Conservation (phyloP, 192 early-diverging fungal species). For the Coemansia sp. region DNA sequence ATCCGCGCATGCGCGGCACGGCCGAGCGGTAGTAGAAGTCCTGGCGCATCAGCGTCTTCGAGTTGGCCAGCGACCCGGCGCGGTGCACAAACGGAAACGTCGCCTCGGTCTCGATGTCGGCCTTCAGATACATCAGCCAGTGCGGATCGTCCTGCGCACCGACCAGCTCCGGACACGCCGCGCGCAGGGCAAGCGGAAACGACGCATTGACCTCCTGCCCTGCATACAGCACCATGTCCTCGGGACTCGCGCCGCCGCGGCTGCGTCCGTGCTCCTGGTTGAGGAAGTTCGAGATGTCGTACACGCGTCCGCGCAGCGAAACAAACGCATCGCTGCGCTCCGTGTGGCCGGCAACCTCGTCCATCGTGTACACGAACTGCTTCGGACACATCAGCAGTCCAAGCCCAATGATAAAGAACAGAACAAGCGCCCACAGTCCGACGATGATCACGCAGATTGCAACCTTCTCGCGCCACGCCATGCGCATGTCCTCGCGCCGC, state of each 20-base stretch:
- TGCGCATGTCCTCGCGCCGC: conserved; percentile 87
- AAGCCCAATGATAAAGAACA: conserved; percentile 89
- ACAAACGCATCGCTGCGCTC: conserved; percentile 61
- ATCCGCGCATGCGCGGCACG: conserved; percentile 50
- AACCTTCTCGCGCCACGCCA: conserved; percentile 96
- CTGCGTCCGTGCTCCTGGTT: conserved; percentile 60
- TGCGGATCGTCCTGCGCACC: conserved; percentile 27
- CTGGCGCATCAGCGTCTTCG: conserved; percentile 41
- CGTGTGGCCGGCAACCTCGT: conserved; percentile 63
- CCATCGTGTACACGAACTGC: conserved; percentile 60
- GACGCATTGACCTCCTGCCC: conserved; percentile 67
- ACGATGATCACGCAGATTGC: conserved; percentile 83
- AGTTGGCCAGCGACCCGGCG: conserved; percentile 44
- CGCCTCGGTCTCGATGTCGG: conserved; percentile 25
- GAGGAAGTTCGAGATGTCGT: conserved; percentile 67
- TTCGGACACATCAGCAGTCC: conserved; percentile 83
- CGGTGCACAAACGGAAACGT: conserved; percentile 31
- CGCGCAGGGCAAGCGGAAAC: conserved; percentile 61
- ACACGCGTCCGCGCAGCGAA: conserved; percentile 66
- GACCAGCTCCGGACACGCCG: conserved; percentile 60
- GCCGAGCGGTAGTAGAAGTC: conserved; percentile 58
- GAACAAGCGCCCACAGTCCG: conserved; percentile 68
- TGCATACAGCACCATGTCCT: conserved; percentile 52
- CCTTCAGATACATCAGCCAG: conserved; percentile 40
- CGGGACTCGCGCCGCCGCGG: conserved; percentile 38